A percentile compares a stretch with the other conserved stretches of the same genome.
Evolutionary conservation across 176 grass and related monocot genomes (phyloP).

Genomic region (Triticum monococcum): DNA sequence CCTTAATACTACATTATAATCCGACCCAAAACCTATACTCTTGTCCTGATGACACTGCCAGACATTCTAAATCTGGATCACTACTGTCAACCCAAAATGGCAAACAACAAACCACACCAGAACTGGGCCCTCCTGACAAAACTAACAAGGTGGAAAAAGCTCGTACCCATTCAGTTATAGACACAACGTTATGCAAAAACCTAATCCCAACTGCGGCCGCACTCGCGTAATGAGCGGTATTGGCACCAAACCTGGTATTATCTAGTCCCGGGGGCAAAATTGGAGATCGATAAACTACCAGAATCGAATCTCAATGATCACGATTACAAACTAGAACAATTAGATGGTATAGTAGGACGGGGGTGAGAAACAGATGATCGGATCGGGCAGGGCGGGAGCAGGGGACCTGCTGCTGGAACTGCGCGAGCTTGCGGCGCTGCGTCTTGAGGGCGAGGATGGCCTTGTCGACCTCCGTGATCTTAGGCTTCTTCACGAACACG

Average conservation of each 20-base stretch:
- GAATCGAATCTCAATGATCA: neutral
- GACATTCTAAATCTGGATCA: neutral
- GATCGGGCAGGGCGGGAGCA: neutral
- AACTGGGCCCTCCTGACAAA: neutral
- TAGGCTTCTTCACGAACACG: constrained; percentile 97
- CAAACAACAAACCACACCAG: constrained; percentile 8
- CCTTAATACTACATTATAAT: neutral
- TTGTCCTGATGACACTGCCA: neutral
- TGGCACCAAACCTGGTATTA: constrained; percentile 30
- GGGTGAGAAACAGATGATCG: neutral
- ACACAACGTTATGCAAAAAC: neutral
- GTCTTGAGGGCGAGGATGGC: constrained; percentile 96
- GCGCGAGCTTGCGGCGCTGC: constrained; percentile 90
- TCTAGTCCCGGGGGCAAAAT: neutral
- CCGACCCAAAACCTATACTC: neutral
- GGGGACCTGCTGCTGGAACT: constrained; percentile 85
- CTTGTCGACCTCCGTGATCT: constrained; percentile 95
- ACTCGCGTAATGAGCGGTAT: neutral
- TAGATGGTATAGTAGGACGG: neutral
- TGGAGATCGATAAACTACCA: neutral
- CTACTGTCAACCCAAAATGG: neutral
- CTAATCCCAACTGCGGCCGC: constrained; percentile 2
- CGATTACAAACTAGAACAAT: neutral
- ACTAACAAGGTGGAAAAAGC: neutral
- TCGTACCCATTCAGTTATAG: neutral